Evolutionary conservation across 1,284 basidiomycete genomes (phyloP), one percentile per base, ranked within the genome.

Genomic region (Laetiporus sulphureus): DNA sequence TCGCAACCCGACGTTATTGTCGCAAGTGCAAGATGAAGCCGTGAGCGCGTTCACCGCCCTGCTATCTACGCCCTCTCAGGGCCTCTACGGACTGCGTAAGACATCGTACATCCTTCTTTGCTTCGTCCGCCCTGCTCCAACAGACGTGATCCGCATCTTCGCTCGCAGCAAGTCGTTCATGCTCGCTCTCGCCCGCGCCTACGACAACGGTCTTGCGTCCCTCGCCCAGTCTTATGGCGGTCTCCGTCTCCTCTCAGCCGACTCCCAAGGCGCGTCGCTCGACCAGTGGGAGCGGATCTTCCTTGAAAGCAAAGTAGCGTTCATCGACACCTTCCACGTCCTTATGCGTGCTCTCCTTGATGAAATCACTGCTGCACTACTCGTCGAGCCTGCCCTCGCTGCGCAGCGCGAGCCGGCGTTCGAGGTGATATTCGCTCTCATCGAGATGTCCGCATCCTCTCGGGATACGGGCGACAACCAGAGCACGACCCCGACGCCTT

Each of bases 201-300:
- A 86, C 46, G 75, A 79, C 42, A 55, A 63, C 7, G 78, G 76
- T 4, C 68, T 86, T 24, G 53, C 67, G 0, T 45, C 68, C 8
- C 59, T 81, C 32, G 73, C 79, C 1, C 67, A 66, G 19, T 75
- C 76, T 0, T 83, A 85, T 44, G 82, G 83, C 1, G 79, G 79
- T 7, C 53, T 75, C 8, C 56, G 62, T 8, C 52, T 68, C 4
- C 55, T 69, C 4, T 46, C 58, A 12, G 48, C 52, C 29, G 44
- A 50, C 11, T 21, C 35, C 4, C 39, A 44, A 13, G 42, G 58
- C 29, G 62, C 63, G 38, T 60, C 65, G 11, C 59, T 70, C 13
- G 77, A 79, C 50, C 72, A 83, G 36, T 85, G 82, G 82, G 76
- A 83, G 49, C 66, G 64, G 16, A 68, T 83, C 34, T 82, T 77